phyloP scores from a whole-genome alignment of 441 rosid species.

The Bruguiera hainesii region DNA sequence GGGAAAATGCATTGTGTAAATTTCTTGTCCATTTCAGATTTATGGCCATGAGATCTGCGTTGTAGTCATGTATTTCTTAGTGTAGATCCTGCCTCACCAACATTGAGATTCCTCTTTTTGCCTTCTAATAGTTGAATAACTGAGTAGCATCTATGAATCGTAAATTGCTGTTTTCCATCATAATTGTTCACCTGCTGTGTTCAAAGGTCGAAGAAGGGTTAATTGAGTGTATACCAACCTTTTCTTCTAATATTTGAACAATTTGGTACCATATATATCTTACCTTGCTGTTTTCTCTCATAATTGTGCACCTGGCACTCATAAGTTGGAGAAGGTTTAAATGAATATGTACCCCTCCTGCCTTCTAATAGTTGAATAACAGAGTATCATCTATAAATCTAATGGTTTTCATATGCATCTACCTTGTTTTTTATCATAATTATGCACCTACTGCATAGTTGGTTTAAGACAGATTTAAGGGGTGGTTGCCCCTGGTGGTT shows the following conservation, averaged over 20 bases:
- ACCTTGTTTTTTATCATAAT: too few species aligned
- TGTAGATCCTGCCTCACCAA: not conserved
- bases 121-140: conserved; percentile 5
- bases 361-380: too few species aligned
- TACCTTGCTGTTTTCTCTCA: not conserved
- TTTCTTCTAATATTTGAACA: too few species aligned
- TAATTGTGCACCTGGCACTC: not conserved
- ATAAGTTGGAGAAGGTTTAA: too few species aligned
- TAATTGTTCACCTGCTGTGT: too few species aligned
- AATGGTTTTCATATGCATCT: too few species aligned
- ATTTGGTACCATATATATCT: too few species aligned
- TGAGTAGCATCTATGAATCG: not conserved
- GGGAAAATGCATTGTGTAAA: not conserved
- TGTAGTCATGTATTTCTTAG: not conserved
- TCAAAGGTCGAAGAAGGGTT: too few species aligned
- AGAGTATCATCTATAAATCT: too few species aligned
- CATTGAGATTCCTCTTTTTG: conserved; percentile 6
- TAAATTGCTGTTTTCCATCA: not conserved
- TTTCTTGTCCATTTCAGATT: not conserved
- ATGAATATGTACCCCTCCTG: too few species aligned
- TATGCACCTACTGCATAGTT: not conserved
- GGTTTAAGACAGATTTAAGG: not conserved
- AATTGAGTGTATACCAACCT: too few species aligned
- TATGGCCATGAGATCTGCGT: not conserved
- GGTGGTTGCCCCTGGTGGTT: too few species aligned